phyloP scores from a whole-genome alignment of 768 basidiomycete genomes.

The Lactifluus piperatus region DNA sequence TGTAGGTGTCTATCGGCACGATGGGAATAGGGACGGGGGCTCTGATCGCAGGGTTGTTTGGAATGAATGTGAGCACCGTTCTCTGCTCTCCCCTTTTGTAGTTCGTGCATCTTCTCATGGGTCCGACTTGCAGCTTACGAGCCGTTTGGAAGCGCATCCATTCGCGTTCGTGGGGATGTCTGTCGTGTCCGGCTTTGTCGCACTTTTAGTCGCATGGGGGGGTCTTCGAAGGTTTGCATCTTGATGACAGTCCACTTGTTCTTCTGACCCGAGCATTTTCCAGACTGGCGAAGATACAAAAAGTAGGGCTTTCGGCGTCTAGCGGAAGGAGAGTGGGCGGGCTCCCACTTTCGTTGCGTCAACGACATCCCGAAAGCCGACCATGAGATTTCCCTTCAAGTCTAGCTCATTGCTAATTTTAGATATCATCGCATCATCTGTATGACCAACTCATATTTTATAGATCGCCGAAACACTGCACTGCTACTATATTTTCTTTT shows the following conservation, averaged over 20 bases:
- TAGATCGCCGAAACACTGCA: background rate
- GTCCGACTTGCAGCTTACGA: slow-evolving; percentile 45
- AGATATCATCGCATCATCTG: slow-evolving; percentile 13
- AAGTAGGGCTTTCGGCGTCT: slow-evolving; percentile 12
- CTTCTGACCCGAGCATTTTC: background rate
- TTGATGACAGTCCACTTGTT: slow-evolving; percentile 13
- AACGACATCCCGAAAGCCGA: background rate
- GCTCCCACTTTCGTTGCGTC: slow-evolving; percentile 8
- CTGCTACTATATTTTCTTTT: background rate
- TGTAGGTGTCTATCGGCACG: slow-evolving; percentile 84
- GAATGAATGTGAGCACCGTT: slow-evolving; percentile 78
- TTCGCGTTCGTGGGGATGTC: slow-evolving; percentile 70
- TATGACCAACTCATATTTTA: slow-evolving; percentile 16
- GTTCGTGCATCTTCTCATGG: slow-evolving; percentile 2
- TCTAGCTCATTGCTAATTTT: background rate
- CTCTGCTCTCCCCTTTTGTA: background rate
- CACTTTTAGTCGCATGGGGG: slow-evolving; percentile 50
- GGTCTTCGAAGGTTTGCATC: slow-evolving; percentile 51
- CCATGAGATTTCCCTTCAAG: background rate
- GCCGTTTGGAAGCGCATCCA: slow-evolving; percentile 60
- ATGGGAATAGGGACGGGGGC: slow-evolving; percentile 90
- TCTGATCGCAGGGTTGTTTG: slow-evolving; percentile 83
- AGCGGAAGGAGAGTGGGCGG: background rate
- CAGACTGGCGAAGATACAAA: slow-evolving; percentile 34
- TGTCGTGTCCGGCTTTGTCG: slow-evolving; percentile 46